Conservation (phyloP, 768 basidiomycete species). For the Tricholoma saponaceum region DNA sequence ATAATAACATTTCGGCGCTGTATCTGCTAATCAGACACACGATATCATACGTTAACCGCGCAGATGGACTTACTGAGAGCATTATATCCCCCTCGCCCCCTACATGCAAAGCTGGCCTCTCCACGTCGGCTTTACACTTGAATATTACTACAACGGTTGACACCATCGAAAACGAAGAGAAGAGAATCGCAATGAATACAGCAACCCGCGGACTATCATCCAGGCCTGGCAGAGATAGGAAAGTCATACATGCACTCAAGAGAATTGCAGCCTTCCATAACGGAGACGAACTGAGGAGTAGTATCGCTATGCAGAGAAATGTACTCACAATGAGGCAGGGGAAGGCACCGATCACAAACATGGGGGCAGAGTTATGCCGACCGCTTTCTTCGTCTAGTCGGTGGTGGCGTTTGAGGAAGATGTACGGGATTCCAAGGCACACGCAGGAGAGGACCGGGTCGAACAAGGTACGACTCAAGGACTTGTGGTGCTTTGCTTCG, state of each 20-base stretch:
- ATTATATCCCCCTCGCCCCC: conserved; percentile 55
- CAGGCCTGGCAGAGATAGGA: conserved; percentile 73
- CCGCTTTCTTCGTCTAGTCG: conserved; percentile 62
- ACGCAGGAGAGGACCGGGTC: conserved; percentile 60
- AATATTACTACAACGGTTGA: conserved; percentile 68
- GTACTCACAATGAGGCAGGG: conserved; percentile 58
- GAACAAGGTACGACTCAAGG: conserved; percentile 44
- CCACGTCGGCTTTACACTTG: conserved; percentile 63
- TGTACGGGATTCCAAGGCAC: conserved; percentile 76
- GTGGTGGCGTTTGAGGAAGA: conserved; percentile 58
- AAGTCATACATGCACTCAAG: conserved; percentile 76
- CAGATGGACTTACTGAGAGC: conserved; percentile 36
- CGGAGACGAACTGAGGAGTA: conserved; percentile 11
- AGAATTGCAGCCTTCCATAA: conserved; percentile 67
- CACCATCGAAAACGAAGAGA: conserved; percentile 66
- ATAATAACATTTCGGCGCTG: conserved; percentile 61
- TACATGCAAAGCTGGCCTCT: conserved; percentile 41
- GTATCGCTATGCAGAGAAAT: conserved; percentile 3
- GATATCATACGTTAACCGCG: background rate
- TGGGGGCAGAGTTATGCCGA: conserved; percentile 43
- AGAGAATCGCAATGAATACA: conserved; percentile 63
- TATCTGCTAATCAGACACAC: background rate
- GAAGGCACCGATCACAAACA: conserved; percentile 63
- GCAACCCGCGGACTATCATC: conserved; percentile 59
- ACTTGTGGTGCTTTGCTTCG: conserved; percentile 25